Percentiles rank a stretch among this genome's conserved stretches.
Conservation (phyloP, 495 filamentous ascomycete genomes). For the Aspergillus ostianus region DNA sequence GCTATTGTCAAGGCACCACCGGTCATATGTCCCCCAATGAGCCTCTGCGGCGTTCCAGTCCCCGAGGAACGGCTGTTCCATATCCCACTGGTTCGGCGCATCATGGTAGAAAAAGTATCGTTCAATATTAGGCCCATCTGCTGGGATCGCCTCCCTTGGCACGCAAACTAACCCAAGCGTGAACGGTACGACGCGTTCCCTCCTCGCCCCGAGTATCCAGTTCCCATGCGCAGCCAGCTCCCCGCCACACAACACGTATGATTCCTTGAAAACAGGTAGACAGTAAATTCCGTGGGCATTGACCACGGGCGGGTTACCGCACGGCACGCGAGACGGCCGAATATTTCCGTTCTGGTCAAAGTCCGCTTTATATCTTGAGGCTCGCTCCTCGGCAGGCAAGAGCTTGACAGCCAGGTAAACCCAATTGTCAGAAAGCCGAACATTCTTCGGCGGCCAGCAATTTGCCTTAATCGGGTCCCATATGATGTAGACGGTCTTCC, state of each 20-base stretch:
- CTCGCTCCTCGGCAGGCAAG: neutral
- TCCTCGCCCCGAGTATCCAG: neutral
- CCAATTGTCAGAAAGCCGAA: neutral
- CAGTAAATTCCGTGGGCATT: neutral
- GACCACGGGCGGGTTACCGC: neutral
- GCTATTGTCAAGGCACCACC: too few species aligned
- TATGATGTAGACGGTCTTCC: neutral
- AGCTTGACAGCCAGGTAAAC: neutral
- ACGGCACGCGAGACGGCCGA: neutral
- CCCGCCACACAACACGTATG: neutral
- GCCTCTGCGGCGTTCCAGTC: too few species aligned
- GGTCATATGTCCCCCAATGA: too few species aligned
- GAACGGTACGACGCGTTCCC: neutral
- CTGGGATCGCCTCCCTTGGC: neutral
- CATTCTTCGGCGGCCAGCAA: neutral
- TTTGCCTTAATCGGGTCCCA: neutral
- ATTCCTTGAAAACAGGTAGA: neutral
- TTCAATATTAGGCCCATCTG: neutral
- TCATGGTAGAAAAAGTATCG: neutral
- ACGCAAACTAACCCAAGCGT: neutral
- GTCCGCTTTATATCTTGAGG: neutral
- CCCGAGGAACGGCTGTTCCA: neutral
- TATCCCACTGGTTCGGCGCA: neutral
- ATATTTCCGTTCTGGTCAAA: neutral
- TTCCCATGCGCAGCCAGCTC: neutral